phyloP scores from a whole-genome alignment of 73 alveolate species.

The Breviolum minutum region DNA sequence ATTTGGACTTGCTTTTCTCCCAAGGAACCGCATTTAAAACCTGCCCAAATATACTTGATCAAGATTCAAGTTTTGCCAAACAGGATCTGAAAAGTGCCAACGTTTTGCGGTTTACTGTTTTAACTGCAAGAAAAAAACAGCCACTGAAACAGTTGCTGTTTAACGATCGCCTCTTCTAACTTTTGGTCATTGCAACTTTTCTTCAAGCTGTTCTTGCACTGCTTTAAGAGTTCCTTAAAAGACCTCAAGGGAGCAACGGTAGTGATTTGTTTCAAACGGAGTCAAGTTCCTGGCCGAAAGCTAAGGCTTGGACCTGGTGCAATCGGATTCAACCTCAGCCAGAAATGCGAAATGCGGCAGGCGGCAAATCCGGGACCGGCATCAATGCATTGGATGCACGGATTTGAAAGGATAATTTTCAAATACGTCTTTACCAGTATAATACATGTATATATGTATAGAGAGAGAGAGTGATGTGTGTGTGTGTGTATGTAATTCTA shows the following conservation, averaged over 20 bases:
- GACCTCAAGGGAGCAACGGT: background rate
- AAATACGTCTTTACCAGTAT: no score
- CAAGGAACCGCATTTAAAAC: conserved; percentile 26
- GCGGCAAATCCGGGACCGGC: no score
- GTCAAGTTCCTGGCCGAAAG: background rate
- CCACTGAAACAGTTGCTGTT: background rate
- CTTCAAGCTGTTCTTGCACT: background rate
- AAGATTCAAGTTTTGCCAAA: no score
- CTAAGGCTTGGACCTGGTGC: background rate
- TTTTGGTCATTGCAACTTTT: background rate
- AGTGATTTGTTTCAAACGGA: background rate
- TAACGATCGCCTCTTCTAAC: background rate
- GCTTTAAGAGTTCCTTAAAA: background rate
- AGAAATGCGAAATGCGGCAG: no score
- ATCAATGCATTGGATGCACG: no score
- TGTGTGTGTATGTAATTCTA: no score
- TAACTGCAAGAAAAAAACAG: background rate
- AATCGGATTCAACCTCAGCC: no score
- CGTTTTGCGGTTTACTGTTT: background rate
- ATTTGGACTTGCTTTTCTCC: background rate
- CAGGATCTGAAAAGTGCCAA: background rate
- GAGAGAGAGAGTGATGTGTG: no score
- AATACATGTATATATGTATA: no score
- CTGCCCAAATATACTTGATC: no score
- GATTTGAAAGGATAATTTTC: no score